Evolutionary conservation across 306 rosid species (phyloP).

Genomic region (Inga oerstediana): DNA sequence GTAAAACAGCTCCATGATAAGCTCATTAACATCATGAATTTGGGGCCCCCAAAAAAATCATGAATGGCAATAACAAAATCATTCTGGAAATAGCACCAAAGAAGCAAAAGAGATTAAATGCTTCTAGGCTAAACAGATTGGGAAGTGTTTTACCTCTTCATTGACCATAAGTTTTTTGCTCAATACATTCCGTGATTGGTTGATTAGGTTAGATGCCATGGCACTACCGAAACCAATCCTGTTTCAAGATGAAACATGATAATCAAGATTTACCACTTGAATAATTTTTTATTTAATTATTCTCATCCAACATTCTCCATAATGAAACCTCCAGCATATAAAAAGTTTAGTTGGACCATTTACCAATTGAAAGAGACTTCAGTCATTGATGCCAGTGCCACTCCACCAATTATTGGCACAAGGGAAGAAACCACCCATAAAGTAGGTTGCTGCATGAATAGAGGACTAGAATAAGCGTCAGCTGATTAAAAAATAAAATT

Average conservation of each 20-base stretch:
- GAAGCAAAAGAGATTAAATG: not conserved
- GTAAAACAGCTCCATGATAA: constrained; percentile 10
- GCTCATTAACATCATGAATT: not conserved
- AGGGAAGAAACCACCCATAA: constrained; percentile 85
- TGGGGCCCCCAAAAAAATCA: not conserved
- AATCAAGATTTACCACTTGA: constrained; percentile 21
- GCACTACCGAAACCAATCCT: constrained; percentile 82
- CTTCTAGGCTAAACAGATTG: not conserved
- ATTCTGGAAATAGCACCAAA: not conserved
- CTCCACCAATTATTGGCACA: constrained; percentile 92
- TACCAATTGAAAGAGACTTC: constrained; percentile 95
- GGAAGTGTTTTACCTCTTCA: constrained; percentile 54
- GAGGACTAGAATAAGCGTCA: constrained; percentile 42
- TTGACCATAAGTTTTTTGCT: constrained; percentile 75
- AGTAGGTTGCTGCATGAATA: constrained; percentile 65
- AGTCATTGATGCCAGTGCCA: constrained; percentile 82
- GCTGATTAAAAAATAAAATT: constrained; percentile 27
- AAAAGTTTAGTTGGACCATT: constrained; percentile 26
- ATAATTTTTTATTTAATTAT: not conserved
- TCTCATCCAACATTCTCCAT: constrained; percentile 7
- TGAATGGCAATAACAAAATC: not conserved
- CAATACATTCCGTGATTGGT: constrained; percentile 76
- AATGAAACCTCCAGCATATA: constrained; percentile 5
- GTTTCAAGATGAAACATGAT: constrained; percentile 32
- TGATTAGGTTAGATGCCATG: constrained; percentile 78